A percentile compares a stretch with the other conserved stretches of the same genome.
Conservation (phyloP, 371 early-diverging fungal genomes). For the Lichtheimia ornata region DNA sequence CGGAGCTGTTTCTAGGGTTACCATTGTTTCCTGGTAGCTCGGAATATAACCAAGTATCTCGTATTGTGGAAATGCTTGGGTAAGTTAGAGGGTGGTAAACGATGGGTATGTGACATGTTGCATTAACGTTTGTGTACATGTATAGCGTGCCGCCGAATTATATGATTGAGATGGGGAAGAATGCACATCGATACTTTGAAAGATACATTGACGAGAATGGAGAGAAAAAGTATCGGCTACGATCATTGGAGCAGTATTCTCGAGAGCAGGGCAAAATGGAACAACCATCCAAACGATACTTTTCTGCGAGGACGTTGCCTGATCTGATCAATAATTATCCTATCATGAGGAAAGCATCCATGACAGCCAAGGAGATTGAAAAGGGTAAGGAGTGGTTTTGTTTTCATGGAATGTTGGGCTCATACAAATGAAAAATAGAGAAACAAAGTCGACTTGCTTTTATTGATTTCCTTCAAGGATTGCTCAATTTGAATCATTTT, state of each 20-base stretch:
- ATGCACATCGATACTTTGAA: slow-evolving; percentile 82
- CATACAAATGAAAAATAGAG: too few species aligned
- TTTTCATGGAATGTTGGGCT: slow-evolving; percentile 11
- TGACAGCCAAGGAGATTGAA: slow-evolving; percentile 71
- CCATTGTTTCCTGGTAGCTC: slow-evolving; percentile 95
- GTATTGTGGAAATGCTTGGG: slow-evolving; percentile 92
- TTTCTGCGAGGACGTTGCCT: slow-evolving; percentile 76
- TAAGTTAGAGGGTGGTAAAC: slow-evolving; percentile 23
- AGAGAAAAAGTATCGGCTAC: slow-evolving; percentile 67
- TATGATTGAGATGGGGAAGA: slow-evolving; percentile 93
- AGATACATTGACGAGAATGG: slow-evolving; percentile 46
- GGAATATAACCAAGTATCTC: slow-evolving; percentile 91
- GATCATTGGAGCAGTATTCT: slow-evolving; percentile 82
- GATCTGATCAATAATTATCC: slow-evolving; percentile 90
- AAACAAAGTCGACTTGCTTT: slow-evolving; percentile 70
- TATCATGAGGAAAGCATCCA: slow-evolving; percentile 66
- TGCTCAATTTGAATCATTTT: slow-evolving; percentile 88
- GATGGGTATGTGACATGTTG: too few species aligned
- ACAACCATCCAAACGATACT: slow-evolving; percentile 91
- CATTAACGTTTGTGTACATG: not conserved
- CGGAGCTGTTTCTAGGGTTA: slow-evolving; percentile 92
- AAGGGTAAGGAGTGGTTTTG: slow-evolving; percentile 47
- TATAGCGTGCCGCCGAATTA: slow-evolving; percentile 73
- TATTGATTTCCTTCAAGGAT: slow-evolving; percentile 88
- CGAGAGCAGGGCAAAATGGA: slow-evolving; percentile 74